phyloP scores from a whole-genome alignment of 768 basidiomycete species.

The Nidularia sp. region DNA sequence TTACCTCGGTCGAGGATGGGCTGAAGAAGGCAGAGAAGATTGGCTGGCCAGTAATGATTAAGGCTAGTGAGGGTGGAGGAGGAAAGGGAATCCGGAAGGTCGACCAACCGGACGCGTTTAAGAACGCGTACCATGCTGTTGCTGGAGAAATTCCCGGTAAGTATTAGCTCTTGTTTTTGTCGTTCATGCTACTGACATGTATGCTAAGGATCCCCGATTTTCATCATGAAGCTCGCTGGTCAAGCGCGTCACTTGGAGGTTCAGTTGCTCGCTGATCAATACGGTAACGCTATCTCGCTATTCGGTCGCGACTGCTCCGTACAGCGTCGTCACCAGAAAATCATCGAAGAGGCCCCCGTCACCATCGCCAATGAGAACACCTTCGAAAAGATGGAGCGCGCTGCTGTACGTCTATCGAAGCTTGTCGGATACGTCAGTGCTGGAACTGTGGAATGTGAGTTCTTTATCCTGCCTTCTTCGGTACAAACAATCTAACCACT shows the following conservation, averaged over 20 bases:
- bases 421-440: conserved; percentile 98
- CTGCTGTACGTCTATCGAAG: conserved; percentile 98
- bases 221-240: conserved; percentile 99
- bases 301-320: conserved; percentile 99
- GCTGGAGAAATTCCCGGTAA: conserved; percentile 94
- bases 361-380: conserved; percentile 91
- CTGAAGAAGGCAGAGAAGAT: conserved; percentile 79
- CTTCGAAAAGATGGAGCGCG: conserved; percentile 98
- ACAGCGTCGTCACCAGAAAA: conserved; percentile 98
- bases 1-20: conserved; percentile 85
- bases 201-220: conserved; percentile 84
- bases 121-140: conserved; percentile 92
- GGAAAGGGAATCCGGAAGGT: conserved; percentile 99
- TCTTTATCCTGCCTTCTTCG: conserved; percentile 4
- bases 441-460: conserved; percentile 94
- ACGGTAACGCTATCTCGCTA: conserved; percentile 97
- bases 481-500: conserved; percentile 3
- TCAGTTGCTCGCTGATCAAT: conserved; percentile 97
- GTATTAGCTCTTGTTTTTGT: conserved; percentile 13
- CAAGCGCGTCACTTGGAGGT: conserved; percentile 97
- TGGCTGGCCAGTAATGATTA: conserved; percentile 99
- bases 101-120: conserved; percentile 80
- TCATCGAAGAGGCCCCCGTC: conserved; percentile 98
- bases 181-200: conserved; percentile 2
- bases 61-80: conserved; percentile 98